phyloP scores from a whole-genome alignment of 2,329 filamentous ascomycete genomes.

The Leptographium wingfieldii region DNA sequence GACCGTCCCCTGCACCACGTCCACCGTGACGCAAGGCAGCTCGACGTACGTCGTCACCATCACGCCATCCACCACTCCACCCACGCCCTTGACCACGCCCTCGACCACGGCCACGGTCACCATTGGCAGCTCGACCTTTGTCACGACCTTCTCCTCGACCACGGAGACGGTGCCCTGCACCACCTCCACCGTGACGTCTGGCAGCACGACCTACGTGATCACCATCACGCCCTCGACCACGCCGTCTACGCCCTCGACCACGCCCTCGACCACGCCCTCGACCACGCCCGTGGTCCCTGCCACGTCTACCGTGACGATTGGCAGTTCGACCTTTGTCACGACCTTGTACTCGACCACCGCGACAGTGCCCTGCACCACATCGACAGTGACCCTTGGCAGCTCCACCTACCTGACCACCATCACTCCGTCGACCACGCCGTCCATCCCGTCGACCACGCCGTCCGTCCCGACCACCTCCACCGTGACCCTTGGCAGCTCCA shows the following conservation, averaged over 20 bases:
- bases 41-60: background rate
- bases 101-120: background rate
- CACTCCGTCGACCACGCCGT: background rate
- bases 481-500: background rate
- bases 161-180: constrained; percentile 2
- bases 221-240: background rate
- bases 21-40: background rate
- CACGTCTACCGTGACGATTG: background rate
- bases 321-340: background rate
- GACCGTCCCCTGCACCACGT: background rate
- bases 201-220: background rate
- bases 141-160: background rate
- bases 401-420: background rate
- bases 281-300: background rate
- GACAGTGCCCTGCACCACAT: background rate
- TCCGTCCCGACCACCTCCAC: background rate
- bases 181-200: background rate
- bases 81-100: background rate
- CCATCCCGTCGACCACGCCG: background rate
- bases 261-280: background rate
- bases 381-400: background rate
- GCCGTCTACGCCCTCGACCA: too few species aligned
- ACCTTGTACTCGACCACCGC: background rate
- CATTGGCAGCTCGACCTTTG: background rate
- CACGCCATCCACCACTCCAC: background rate